Evolutionary conservation across 371 early-diverging fungal genomes (phyloP).

Genomic region (Lichtheimia ornata): DNA sequence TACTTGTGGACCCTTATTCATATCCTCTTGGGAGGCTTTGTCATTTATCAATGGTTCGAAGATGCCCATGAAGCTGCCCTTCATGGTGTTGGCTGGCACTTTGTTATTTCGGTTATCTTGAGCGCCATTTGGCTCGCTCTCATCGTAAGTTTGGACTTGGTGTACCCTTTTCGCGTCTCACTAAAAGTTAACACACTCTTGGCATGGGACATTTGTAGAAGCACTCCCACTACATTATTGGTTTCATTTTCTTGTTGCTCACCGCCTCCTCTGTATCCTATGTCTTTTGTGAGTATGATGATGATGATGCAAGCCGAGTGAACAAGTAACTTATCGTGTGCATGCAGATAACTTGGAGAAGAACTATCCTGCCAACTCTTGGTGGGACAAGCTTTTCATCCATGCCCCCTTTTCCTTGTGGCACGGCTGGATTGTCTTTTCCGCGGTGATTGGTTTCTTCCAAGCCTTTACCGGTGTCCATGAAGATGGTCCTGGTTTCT

Average conservation of each 20-base stretch:
- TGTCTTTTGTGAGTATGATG: slow-evolving; percentile 46
- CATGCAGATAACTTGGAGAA: slow-evolving; percentile 50
- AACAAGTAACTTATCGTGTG: neutral
- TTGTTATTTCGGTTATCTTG: slow-evolving; percentile 61
- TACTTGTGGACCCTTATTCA: slow-evolving; percentile 69
- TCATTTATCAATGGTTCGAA: slow-evolving; percentile 65
- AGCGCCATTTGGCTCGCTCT: slow-evolving; percentile 62
- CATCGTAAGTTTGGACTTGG: slow-evolving; percentile 47
- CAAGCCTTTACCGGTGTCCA: slow-evolving; percentile 54
- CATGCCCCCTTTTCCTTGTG: slow-evolving; percentile 77
- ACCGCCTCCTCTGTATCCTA: slow-evolving; percentile 50
- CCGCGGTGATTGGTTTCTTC: slow-evolving; percentile 61
- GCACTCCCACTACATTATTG: slow-evolving; percentile 43
- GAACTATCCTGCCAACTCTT: slow-evolving; percentile 42
- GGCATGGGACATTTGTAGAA: slow-evolving; percentile 18
- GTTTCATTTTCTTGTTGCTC: slow-evolving; percentile 47
- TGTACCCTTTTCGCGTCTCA: neutral
- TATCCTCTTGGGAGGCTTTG: slow-evolving; percentile 66
- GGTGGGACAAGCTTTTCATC: slow-evolving; percentile 58
- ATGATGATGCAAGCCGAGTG: neutral
- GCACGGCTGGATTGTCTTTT: slow-evolving; percentile 72
- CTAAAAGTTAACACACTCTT: neutral
- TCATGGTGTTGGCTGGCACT: slow-evolving; percentile 69
- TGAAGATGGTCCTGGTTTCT: slow-evolving; percentile 47
- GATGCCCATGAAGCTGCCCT: slow-evolving; percentile 61